Evolutionary conservation across 257 asterid species (phyloP), one percentile per base, ranked within the genome.

Genomic region (Solanum virginianum): DNA sequence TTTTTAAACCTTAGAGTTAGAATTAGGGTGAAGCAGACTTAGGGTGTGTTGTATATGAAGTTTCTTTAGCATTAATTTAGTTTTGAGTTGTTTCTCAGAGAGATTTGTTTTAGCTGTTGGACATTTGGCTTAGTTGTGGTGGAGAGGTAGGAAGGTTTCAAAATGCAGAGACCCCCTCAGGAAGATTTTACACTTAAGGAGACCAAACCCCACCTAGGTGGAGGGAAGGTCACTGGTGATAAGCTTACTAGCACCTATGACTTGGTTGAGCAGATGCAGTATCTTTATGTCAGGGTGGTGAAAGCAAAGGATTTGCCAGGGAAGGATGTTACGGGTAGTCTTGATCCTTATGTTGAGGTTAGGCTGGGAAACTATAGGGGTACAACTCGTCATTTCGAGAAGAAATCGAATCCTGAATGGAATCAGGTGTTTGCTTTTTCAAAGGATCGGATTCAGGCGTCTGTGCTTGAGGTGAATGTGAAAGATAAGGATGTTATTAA

Each of bases 251-350:
- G 94, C 85, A 93, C 95, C 86, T 93, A 93, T 91, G 97, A 91
- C 87, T 93, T 92, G 24, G 95, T 92, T 41, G 97, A 92, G 90
- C 96, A 92, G 83, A 94, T 94, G 97, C 92, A 94, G 70, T 94
- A 89, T 87, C 96, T 94, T 56, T 92, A 92, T 43, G 96, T 94
- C 57, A 92, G 94, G 29, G 97, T 93, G 8, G 94, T 91, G 57
- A 93, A 93, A 89, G 94, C 97, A 2, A 93, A 86, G 85, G 97
- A 92, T 72, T 85, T 94, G 47, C 96, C 95, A 0, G 95, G 89
- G 15, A 94, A 90, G 88, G 96, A 92, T 84, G 84, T 92, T 5
- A 91, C 94, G 0, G 97, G 96, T 62, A 91, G 92, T 51, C 88
- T 92, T 69, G 96, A 93, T 82, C 95, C 97, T 10, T 93, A 92